These are phyloP conservation scores for Aspergillus sp. DNA, from an alignment of 2,329 filamentous ascomycete species.

Conservation along the genomic window DNA sequence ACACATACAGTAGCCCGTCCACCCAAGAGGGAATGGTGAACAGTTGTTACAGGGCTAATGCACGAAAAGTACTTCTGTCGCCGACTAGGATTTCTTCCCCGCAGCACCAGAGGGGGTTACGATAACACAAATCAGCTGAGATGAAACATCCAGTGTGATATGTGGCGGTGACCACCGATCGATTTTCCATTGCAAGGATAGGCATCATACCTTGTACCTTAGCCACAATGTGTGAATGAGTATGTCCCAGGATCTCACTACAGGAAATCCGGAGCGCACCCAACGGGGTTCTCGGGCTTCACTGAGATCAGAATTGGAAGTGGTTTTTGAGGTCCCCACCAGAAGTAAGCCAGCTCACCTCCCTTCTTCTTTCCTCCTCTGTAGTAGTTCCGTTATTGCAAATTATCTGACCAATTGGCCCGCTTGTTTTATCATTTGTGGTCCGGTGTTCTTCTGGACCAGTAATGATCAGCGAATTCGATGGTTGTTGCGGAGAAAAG, in stretches of 20 bases:
- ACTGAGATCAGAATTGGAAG: not conserved
- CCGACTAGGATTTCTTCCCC: conserved; percentile 7
- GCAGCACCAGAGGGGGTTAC: not conserved
- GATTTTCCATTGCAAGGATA: conserved; percentile 7
- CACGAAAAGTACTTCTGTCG: conserved; percentile 14
- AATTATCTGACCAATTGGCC: too few species aligned
- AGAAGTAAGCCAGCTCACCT: not conserved
- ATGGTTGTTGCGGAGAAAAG: conserved; percentile 1
- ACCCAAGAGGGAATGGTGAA: conserved; percentile 11
- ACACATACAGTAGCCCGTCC: conserved; percentile 21
- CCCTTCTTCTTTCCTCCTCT: not conserved
- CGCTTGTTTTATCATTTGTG: not conserved
- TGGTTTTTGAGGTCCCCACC: not conserved
- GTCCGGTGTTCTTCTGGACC: not conserved
- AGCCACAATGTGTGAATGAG: not conserved
- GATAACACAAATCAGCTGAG: conserved; percentile 8
- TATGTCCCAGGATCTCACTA: not conserved
- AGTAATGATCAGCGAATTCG: not conserved
- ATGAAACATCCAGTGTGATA: conserved; percentile 4
- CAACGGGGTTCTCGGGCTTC: not conserved
- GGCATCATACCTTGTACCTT: not conserved
- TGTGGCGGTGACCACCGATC: conserved; percentile 13
- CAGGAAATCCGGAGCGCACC: not conserved
- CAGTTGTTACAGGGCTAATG: conserved; percentile 22
- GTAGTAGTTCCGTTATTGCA: too few species aligned